These are phyloP conservation scores for Chlamydomonas sphaeroides DNA, from an alignment of 139 green algal genomes.

Conservation along the genomic window DNA sequence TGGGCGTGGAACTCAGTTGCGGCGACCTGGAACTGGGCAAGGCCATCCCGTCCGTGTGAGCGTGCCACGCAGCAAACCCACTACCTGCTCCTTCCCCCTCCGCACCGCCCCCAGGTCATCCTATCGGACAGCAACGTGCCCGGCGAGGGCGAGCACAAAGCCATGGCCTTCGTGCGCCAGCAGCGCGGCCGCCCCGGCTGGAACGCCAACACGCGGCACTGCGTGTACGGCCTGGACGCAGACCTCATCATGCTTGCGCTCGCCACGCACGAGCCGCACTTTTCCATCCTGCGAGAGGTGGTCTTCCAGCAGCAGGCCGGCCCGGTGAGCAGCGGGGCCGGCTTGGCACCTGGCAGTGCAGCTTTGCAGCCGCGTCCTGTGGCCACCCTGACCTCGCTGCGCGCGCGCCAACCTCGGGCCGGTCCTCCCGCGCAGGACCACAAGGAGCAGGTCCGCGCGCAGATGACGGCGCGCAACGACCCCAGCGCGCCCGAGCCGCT, in stretches of 20 bases:
- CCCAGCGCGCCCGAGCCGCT: conserved; percentile 5
- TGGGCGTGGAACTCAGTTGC: neutral
- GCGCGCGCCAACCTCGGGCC: no score
- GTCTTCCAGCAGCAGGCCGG: conserved; percentile 21
- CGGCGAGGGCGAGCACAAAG: conserved; percentile 99
- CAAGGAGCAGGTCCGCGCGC: conserved; percentile 33
- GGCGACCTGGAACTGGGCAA: neutral
- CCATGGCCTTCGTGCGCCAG: conserved; percentile 93
- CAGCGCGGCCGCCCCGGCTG: conserved; percentile 88
- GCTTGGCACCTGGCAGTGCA: no score
- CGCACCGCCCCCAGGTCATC: conserved; percentile 77
- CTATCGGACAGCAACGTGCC: conserved; percentile 94
- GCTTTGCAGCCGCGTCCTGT: no score
- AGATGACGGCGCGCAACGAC: conserved; percentile 43
- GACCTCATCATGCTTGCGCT: conserved; percentile 98
- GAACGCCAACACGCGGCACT: conserved; percentile 92
- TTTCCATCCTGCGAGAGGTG: conserved; percentile 88
- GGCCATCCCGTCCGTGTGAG: no score
- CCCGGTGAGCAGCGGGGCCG: neutral
- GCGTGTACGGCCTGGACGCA: conserved; percentile 97
- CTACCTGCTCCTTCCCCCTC: no score
- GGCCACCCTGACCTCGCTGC: no score
- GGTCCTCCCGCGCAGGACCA: conserved; percentile 14
- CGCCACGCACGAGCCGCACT: conserved; percentile 85
- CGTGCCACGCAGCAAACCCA: no score